A percentile compares a stretch with the other conserved stretches of the same genome.
These are phyloP conservation scores for Fusarium sp. DNA, from an alignment of 2,329 filamentous ascomycete genomes.

Conservation along the genomic window DNA sequence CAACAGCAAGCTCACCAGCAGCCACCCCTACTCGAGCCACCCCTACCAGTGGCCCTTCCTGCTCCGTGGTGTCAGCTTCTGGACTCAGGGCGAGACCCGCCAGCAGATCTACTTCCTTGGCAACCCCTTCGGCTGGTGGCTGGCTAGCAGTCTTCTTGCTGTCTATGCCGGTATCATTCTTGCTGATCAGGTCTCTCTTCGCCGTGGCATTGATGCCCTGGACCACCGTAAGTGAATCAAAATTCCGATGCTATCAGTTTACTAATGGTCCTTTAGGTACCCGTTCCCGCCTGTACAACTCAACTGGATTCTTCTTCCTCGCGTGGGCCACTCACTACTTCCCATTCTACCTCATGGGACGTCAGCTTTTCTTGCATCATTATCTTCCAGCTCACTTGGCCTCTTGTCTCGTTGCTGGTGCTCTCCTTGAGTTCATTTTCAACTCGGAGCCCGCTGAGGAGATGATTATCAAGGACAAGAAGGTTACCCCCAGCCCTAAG, in stretches of 20 bases:
- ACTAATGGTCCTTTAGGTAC: constrained; percentile 67
- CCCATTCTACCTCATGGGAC: constrained; percentile 97
- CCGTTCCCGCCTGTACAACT: constrained; percentile 95
- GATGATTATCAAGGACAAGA: constrained; percentile 59
- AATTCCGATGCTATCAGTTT: not conserved
- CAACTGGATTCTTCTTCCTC: constrained; percentile 98
- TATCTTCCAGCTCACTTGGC: constrained; percentile 95
- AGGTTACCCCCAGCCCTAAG: constrained; percentile 54
- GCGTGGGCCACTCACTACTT: constrained; percentile 98
- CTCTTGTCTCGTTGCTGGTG: constrained; percentile 86
- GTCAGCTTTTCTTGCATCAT: constrained; percentile 97
- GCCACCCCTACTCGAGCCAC: constrained; percentile 92
- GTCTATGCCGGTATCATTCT: constrained; percentile 92
- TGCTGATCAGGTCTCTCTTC: constrained; percentile 91
- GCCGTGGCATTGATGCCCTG: constrained; percentile 90
- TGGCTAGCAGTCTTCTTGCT: constrained; percentile 88
- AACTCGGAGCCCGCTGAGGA: constrained; percentile 79
- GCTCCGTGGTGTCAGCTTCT: constrained; percentile 96
- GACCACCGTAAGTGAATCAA: constrained; percentile 78
- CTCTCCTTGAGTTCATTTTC: constrained; percentile 94
- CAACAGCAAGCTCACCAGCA: constrained; percentile 97
- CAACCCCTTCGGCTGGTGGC: constrained; percentile 97
- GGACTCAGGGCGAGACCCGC: constrained; percentile 93
- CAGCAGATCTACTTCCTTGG: constrained; percentile 99
- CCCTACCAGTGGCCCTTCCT: constrained; percentile 99